Percentiles rank a stretch among this genome's conserved stretches.
These are phyloP conservation scores for Coniochaeta sp. DNA, from an alignment of 2,329 filamentous ascomycete species.

Conservation along the genomic window DNA sequence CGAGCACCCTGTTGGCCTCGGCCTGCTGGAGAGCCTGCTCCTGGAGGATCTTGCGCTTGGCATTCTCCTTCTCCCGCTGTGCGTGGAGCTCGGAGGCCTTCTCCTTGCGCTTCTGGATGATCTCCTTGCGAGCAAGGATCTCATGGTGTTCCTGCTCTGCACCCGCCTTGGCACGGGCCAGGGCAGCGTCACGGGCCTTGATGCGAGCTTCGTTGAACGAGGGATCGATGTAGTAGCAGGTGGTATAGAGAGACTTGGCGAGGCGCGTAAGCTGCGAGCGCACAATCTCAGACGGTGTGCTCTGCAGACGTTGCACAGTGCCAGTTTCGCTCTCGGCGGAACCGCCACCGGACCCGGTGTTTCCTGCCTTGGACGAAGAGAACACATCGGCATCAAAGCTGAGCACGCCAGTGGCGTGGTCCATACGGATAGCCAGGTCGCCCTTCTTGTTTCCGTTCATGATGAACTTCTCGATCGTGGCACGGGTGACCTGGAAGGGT, in stretches of 20 bases:
- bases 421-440: slow-evolving; percentile 89
- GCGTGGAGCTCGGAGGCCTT: slow-evolving; percentile 84
- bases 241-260: slow-evolving; percentile 83
- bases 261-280: slow-evolving; percentile 89
- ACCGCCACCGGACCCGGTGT: slow-evolving; percentile 74
- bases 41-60: slow-evolving; percentile 76
- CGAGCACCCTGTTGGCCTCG: slow-evolving; percentile 80
- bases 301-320: slow-evolving; percentile 90
- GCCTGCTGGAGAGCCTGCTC: slow-evolving; percentile 85
- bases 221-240: slow-evolving; percentile 93
- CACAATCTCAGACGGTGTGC: slow-evolving; percentile 95
- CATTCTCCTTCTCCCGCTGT: slow-evolving; percentile 86
- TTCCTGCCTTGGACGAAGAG: slow-evolving; percentile 88
- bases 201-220: slow-evolving; percentile 76
- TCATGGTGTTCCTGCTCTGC: slow-evolving; percentile 89
- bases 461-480: slow-evolving; percentile 98
- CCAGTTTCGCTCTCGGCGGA: slow-evolving; percentile 81
- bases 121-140: slow-evolving; percentile 74
- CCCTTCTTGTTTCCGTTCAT: slow-evolving; percentile 99
- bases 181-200: slow-evolving; percentile 71
- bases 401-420: slow-evolving; percentile 89
- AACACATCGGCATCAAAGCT: slow-evolving; percentile 99
- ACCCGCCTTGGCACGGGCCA: slow-evolving; percentile 75
- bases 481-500: slow-evolving; percentile 84
- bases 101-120: slow-evolving; percentile 97